These are phyloP conservation scores for Globisporangium spiculum DNA, from an alignment of 352 stramenopile species.

Conservation along the genomic window DNA sequence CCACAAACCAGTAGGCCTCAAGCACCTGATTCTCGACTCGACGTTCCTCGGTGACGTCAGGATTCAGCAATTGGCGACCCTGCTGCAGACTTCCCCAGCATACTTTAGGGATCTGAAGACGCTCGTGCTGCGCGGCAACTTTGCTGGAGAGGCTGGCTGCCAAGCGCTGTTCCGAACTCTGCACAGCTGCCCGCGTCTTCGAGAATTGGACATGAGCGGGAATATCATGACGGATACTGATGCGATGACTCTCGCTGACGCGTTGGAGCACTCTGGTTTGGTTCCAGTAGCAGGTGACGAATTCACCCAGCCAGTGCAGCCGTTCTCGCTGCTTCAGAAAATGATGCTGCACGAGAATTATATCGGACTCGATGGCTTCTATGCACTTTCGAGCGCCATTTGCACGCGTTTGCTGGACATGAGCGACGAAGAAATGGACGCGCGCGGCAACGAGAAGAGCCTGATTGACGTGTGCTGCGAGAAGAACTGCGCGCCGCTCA, in stretches of 20 bases:
- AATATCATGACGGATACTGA: constrained; percentile 69
- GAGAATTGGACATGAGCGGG: constrained; percentile 35
- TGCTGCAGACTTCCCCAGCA: constrained; percentile 24
- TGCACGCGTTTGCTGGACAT: constrained; percentile 8
- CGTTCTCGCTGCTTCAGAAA: constrained; percentile 24
- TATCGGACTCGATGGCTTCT: constrained; percentile 60
- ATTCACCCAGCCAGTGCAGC: background rate
- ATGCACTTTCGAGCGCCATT: constrained; percentile 50
- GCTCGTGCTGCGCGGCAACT: constrained; percentile 57
- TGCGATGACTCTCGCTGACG: constrained; percentile 36
- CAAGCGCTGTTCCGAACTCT: constrained; percentile 33
- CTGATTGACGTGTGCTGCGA: constrained; percentile 10
- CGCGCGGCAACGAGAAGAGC: constrained; percentile 5
- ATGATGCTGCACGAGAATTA: constrained; percentile 64
- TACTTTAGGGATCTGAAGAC: constrained; percentile 34
- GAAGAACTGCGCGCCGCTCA: constrained; percentile 12
- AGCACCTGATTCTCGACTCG: constrained; percentile 48
- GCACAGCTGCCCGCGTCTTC: constrained; percentile 21
- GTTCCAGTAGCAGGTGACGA: background rate
- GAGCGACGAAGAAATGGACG: constrained; percentile 13
- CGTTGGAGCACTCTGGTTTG: constrained; percentile 24
- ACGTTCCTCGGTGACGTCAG: constrained; percentile 57
- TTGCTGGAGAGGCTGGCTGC: constrained; percentile 53
- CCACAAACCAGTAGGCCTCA: constrained; percentile 12
- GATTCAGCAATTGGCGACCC: constrained; percentile 28